These are phyloP conservation scores for Lolium multiflorum DNA, from an alignment of 176 grass and related monocot genomes.

Conservation along the genomic window DNA sequence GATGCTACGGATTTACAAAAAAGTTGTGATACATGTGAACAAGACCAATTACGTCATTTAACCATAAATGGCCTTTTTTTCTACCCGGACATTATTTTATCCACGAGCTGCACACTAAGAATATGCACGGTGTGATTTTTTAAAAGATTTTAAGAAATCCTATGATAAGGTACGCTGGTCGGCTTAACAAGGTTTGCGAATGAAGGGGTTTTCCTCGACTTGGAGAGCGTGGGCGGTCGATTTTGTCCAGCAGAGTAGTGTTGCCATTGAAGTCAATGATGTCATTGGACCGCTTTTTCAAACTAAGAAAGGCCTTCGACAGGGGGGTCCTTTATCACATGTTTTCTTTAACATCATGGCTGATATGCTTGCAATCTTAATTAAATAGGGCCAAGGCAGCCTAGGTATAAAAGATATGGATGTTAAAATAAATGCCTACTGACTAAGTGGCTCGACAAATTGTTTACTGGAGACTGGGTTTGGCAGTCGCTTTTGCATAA, in stretches of 20 bases:
- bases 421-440: neutral
- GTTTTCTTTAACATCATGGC: neutral
- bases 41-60: too few relatives aligned
- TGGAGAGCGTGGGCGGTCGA: neutral
- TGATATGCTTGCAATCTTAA: neutral
- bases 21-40: too few relatives aligned
- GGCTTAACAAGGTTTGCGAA: neutral
- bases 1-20: too few relatives aligned
- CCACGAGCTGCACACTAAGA: neutral
- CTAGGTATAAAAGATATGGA: neutral
- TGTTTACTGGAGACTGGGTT: too few relatives aligned
- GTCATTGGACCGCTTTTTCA: neutral
- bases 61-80: neutral
- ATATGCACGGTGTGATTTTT: neutral
- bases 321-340: neutral
- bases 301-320: neutral
- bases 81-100: neutral
- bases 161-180: neutral
- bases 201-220: neutral
- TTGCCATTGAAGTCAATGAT: neutral
- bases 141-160: neutral
- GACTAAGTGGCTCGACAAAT: too few relatives aligned
- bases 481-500: too few relatives aligned
- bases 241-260: neutral
- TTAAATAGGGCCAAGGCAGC: neutral